Conservation (phyloP, 2,329 filamentous ascomycete species). For the Daldinia sp. region DNA sequence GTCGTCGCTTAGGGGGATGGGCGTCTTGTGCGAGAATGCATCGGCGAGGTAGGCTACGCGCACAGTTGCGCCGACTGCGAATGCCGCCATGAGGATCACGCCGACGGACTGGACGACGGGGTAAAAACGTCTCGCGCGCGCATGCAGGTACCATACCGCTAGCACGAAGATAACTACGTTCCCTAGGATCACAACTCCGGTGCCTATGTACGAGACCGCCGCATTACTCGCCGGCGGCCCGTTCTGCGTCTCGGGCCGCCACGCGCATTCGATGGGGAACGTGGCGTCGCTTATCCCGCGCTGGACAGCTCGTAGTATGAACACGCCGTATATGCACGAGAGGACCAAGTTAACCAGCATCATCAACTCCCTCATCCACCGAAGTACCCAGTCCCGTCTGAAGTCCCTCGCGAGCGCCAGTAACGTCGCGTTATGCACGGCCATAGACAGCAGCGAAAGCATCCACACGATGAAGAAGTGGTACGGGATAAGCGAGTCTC, state of each 20-base stretch:
- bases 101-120: slow-evolving; percentile 62
- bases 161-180: slow-evolving; percentile 67
- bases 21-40: slow-evolving; percentile 63
- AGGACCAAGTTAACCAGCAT: slow-evolving; percentile 72
- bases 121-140: slow-evolving; percentile 61
- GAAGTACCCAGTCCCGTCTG: slow-evolving; percentile 70
- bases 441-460: slow-evolving; percentile 69
- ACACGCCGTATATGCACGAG: slow-evolving; percentile 63
- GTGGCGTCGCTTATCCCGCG: slow-evolving; percentile 60
- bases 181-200: slow-evolving; percentile 66
- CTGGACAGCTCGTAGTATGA: slow-evolving; percentile 63
- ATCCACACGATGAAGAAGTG: slow-evolving; percentile 79
- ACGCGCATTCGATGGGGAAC: slow-evolving; percentile 69
- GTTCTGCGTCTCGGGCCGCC: slow-evolving; percentile 52
- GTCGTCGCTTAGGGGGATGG: slow-evolving; percentile 58
- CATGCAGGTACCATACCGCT: slow-evolving; percentile 71
- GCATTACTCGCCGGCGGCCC: slow-evolving; percentile 50
- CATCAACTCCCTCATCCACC: slow-evolving; percentile 70
- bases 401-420: slow-evolving; percentile 73
- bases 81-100: slow-evolving; percentile 62
- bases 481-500: slow-evolving; percentile 67
- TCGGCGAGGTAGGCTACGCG: slow-evolving; percentile 66
- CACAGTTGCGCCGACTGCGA: slow-evolving; percentile 66
- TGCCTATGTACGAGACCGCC: slow-evolving; percentile 63
- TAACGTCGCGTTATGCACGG: slow-evolving; percentile 70